Evolutionary conservation across 352 stramenopile species (phyloP).

Genomic region (Albugo laibachii): DNA sequence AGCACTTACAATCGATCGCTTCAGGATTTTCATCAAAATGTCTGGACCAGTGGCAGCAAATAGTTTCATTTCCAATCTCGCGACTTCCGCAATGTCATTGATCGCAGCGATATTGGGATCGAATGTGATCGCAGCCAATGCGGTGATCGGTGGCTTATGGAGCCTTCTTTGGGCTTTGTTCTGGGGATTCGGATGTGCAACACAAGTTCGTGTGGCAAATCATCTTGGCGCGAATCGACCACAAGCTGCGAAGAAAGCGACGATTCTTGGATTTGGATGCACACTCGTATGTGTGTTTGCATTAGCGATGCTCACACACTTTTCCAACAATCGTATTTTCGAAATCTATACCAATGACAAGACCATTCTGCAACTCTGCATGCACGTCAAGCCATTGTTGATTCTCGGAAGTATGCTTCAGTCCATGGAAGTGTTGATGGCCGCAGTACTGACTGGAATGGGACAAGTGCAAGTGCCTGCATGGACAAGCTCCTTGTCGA

Average conservation of each 20-base stretch:
- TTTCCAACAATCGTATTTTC: conserved; percentile 25
- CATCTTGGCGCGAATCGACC: conserved; percentile 50
- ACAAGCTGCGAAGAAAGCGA: conserved; percentile 32
- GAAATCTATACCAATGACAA: conserved; percentile 36
- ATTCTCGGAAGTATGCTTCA: conserved; percentile 33
- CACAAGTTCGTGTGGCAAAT: conserved; percentile 58
- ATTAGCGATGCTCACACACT: conserved; percentile 20
- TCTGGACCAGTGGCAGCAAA: conserved; percentile 64
- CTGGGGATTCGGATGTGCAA: conserved; percentile 59
- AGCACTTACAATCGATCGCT: conserved; percentile 37
- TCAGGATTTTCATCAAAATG: conserved; percentile 37
- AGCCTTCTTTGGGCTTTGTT: conserved; percentile 67
- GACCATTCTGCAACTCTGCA: conserved; percentile 22
- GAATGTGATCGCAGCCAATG: conserved; percentile 50
- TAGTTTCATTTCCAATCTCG: conserved; percentile 54
- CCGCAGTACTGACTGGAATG: conserved; percentile 27
- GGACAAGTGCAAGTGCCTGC: conserved; percentile 26
- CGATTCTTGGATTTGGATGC: conserved; percentile 35
- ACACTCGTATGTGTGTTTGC: conserved; percentile 24
- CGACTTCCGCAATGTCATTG: conserved; percentile 60
- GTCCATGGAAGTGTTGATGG: conserved; percentile 29
- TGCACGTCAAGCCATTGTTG: conserved; percentile 33
- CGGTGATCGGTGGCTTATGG: conserved; percentile 68
- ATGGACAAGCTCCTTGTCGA: conserved; percentile 27
- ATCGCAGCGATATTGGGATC: conserved; percentile 39